Evolutionary conservation across 805 yeast genomes (phyloP), one percentile per base, ranked within the genome.

Genomic region (Candida suzukii): DNA sequence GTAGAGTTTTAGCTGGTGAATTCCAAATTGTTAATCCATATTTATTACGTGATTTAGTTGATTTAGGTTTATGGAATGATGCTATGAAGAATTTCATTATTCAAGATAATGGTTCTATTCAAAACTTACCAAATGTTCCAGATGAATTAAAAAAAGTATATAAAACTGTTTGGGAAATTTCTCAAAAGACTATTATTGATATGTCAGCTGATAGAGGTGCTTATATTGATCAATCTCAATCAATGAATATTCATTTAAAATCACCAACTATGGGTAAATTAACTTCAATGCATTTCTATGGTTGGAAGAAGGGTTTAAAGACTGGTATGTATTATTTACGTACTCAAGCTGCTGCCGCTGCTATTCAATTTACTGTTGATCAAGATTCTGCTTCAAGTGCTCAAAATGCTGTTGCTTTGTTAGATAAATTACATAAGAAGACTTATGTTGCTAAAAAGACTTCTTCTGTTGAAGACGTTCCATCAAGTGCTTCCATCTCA

Each of bases 251-350:
- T 54, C 93, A 88, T 67, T 78, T 93, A 58, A 82, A 78, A 66
- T 83, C 81, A 48, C 98, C 98, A 51, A 91, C 98, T 10, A 87
- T 91, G 95, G 96, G 96, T 61, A 93, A 93, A 66, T 76, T 93
- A 60, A 93, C 99, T 9, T 79, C 91, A 46, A 93, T 93, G 97
- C 99, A 93, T 65, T 93, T 93, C 73, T 91, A 93, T 60, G 99
- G 98, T 44, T 93, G 99, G 99, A 87, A 88, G 74, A 88, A 85
- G 71, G 99, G 99, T 47, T 77, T 93, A 63, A 93, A 93, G 76
- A 93, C 99, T 19, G 99, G 99, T 65, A 93, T 93, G 98, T 93
- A 93, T 73, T 93, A 93, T 67, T 71, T 93, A 64, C 84, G 98
- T 70, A 91, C 98, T 10, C 95, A 88, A 73, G 97, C 98, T 50